Percentiles rank a stretch among this genome's conserved stretches.
These are phyloP conservation scores for Leucocoprinus birnbaumii DNA, from an alignment of 768 basidiomycete genomes.

Conservation along the genomic window DNA sequence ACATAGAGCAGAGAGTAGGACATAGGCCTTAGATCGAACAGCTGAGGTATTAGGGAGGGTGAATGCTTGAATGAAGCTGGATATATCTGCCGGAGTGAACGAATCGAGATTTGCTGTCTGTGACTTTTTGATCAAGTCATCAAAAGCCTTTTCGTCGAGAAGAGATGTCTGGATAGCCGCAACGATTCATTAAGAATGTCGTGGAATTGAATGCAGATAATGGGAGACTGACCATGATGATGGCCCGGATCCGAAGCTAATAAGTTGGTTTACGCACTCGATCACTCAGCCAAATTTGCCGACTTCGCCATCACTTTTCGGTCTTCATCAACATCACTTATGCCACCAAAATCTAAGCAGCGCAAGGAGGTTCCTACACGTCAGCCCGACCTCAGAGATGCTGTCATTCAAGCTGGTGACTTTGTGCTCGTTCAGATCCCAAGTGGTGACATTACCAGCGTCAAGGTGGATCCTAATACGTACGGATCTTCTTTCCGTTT, in stretches of 20 bases:
- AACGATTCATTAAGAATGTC: background rate
- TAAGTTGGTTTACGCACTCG: background rate
- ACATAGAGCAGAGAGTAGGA: conserved; percentile 66
- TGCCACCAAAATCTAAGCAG: conserved; percentile 6
- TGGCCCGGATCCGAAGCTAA: background rate
- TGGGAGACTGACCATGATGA: background rate
- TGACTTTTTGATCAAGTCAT: conserved; percentile 5
- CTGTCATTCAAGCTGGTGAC: conserved; percentile 60
- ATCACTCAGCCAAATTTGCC: conserved; percentile 6
- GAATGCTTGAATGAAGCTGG: conserved; percentile 49
- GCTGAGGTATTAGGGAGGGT: conserved; percentile 30
- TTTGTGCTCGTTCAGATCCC: conserved; percentile 80
- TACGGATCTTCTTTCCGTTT: conserved; percentile 33
- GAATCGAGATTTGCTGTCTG: conserved; percentile 22
- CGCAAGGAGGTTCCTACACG: background rate
- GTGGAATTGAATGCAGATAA: background rate
- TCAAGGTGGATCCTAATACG: conserved; percentile 73
- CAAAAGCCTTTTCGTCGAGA: conserved; percentile 6
- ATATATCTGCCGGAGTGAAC: conserved; percentile 53
- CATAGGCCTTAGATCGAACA: conserved; percentile 65
- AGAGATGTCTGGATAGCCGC: background rate
- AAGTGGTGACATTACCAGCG: conserved; percentile 71
- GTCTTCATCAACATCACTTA: background rate
- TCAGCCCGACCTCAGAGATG: conserved; percentile 3
- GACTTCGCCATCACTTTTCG: background rate